Evolutionary conservation across 352 stramenopile genomes (phyloP).

Genomic region (Phytophthora tubulina): DNA sequence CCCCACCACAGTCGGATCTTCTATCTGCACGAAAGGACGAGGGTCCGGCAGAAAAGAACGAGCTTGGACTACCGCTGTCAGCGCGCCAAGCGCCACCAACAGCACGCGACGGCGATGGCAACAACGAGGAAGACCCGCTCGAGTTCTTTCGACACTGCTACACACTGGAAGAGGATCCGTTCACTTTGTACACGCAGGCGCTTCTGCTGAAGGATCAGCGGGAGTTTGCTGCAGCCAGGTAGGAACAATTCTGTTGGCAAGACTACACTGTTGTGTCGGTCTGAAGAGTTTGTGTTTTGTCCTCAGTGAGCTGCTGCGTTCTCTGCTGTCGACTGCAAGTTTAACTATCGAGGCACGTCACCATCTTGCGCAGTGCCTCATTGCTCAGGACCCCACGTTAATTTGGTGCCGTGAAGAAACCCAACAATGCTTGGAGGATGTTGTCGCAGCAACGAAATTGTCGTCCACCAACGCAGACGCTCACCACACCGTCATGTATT

Average conservation of each 20-base stretch:
- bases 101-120: slow-evolving; percentile 20
- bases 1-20: slow-evolving; percentile 1
- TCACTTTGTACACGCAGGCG: slow-evolving; percentile 53
- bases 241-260: not conserved
- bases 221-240: slow-evolving; percentile 52
- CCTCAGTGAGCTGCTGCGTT: slow-evolving; percentile 40
- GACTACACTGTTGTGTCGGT: not conserved
- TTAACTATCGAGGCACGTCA: slow-evolving; percentile 46
- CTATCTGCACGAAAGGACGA: slow-evolving; percentile 2
- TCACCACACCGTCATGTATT: slow-evolving; percentile 28
- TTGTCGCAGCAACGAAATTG: slow-evolving; percentile 17
- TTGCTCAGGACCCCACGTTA: slow-evolving; percentile 43
- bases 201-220: slow-evolving; percentile 49
- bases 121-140: slow-evolving; percentile 31
- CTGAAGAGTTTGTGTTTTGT: not conserved
- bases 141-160: slow-evolving; percentile 38
- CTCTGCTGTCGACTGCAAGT: slow-evolving; percentile 26
- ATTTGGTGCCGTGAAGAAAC: slow-evolving; percentile 39
- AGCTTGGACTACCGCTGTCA: slow-evolving; percentile 4
- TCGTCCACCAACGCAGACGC: slow-evolving; percentile 24
- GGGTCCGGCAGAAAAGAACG: not conserved
- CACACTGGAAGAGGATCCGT: slow-evolving; percentile 34
- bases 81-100: slow-evolving; percentile 20
- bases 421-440: slow-evolving; percentile 44
- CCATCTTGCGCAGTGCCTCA: slow-evolving; percentile 60